phyloP scores from a whole-genome alignment of 805 yeast species.

The Candida xiaguanensis region DNA sequence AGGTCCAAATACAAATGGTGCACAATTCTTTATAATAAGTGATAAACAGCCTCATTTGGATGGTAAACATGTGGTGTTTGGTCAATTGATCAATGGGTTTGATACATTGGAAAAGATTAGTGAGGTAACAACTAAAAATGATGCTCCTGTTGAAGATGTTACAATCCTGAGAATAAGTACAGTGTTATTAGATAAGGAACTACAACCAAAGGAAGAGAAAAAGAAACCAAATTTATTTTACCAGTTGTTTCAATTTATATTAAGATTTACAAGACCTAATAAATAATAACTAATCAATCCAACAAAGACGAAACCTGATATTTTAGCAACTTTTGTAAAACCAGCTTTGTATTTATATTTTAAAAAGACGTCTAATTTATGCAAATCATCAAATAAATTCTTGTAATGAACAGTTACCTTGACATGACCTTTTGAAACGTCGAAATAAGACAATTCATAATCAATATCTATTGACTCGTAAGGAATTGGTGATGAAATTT shows the following conservation, averaged over 20 bases:
- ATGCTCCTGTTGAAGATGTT: slow-evolving; percentile 17
- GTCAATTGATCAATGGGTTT: slow-evolving; percentile 82
- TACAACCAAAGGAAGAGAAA: slow-evolving; percentile 1
- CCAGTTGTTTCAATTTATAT: not conserved
- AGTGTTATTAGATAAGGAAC: slow-evolving; percentile 1
- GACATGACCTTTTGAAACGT: slow-evolving; percentile 72
- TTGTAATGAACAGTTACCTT: slow-evolving; percentile 57
- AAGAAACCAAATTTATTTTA: slow-evolving; percentile 17
- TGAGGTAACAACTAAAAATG: slow-evolving; percentile 10
- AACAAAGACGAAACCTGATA: slow-evolving; percentile 58
- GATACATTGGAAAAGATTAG: slow-evolving; percentile 62
- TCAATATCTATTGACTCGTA: slow-evolving; percentile 27
- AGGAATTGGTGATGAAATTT: slow-evolving; percentile 54
- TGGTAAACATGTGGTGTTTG: slow-evolving; percentile 93
- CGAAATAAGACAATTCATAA: slow-evolving; percentile 62
- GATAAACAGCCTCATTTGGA: slow-evolving; percentile 47
- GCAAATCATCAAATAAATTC: slow-evolving; percentile 68
- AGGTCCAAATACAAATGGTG: slow-evolving; percentile 45
- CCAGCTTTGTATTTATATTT: slow-evolving; percentile 59
- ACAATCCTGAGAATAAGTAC: slow-evolving; percentile 12
- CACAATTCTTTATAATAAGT: slow-evolving; percentile 40
- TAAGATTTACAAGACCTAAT: slow-evolving; percentile 31
- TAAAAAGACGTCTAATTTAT: slow-evolving; percentile 52
- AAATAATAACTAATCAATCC: slow-evolving; percentile 56
- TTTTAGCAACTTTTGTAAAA: slow-evolving; percentile 60